These are phyloP conservation scores for Sclerotinia trifoliorum DNA, from an alignment of 2,329 filamentous ascomycete species.

Conservation along the genomic window DNA sequence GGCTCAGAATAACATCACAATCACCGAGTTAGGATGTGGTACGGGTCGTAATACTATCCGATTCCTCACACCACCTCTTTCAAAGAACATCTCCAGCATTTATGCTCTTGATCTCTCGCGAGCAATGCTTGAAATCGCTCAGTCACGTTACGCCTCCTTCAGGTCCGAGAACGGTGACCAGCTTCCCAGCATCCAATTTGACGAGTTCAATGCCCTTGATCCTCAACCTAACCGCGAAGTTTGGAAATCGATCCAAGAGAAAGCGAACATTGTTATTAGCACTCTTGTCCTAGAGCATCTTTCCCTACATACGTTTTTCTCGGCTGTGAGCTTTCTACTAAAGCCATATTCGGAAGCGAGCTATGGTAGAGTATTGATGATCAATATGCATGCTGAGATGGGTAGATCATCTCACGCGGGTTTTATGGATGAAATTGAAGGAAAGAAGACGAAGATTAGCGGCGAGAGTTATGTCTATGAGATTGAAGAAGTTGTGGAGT, in stretches of 20 bases:
- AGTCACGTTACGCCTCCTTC: slow-evolving; percentile 25
- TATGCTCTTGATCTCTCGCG: slow-evolving; percentile 52
- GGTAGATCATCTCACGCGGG: slow-evolving; percentile 58
- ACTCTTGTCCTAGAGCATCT: slow-evolving; percentile 67
- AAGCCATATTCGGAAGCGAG: slow-evolving; percentile 42
- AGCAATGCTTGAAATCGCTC: slow-evolving; percentile 57
- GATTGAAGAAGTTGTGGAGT: slow-evolving; percentile 50
- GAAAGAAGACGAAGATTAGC: slow-evolving; percentile 55
- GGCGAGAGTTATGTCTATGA: slow-evolving; percentile 58
- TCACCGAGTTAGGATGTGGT: slow-evolving; percentile 62
- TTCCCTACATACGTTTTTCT: slow-evolving; percentile 51
- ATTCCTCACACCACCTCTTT: slow-evolving; percentile 41
- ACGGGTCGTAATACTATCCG: slow-evolving; percentile 62
- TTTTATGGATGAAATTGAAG: slow-evolving; percentile 52
- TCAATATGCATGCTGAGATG: slow-evolving; percentile 69
- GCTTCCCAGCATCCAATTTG: slow-evolving; percentile 23
- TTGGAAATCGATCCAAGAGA: slow-evolving; percentile 4
- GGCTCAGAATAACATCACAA: slow-evolving; percentile 38
- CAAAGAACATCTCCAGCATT: slow-evolving; percentile 30
- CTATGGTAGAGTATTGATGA: slow-evolving; percentile 55
- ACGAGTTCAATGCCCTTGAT: slow-evolving; percentile 33
- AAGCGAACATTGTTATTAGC: slow-evolving; percentile 50
- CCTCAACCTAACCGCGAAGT: slow-evolving; percentile 32
- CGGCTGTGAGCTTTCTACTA: background rate
- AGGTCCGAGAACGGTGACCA: background rate